Percentiles rank a stretch among this genome's conserved stretches.
Conservation (phyloP, 108 stramenopile species). For the Fistulifera pelliculosa region DNA sequence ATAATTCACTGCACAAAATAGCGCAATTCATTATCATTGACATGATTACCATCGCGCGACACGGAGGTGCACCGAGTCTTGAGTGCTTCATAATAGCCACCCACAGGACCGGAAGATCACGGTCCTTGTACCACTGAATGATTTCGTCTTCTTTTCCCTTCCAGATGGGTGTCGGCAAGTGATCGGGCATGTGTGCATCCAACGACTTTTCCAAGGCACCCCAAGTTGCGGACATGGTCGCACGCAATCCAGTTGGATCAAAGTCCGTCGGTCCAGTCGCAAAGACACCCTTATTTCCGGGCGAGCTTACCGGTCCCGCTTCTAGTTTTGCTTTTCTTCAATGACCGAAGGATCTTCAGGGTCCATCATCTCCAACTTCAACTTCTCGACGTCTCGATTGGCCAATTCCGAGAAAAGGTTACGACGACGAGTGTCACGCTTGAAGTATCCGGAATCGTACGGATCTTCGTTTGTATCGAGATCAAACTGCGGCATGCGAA, state of each 20-base stretch:
- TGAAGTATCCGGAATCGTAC: slow-evolving; percentile 77
- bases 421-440: slow-evolving; percentile 69
- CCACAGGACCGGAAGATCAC: slow-evolving; percentile 73
- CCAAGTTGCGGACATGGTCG: slow-evolving; percentile 72
- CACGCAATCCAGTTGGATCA: slow-evolving; percentile 74
- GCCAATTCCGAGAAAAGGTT: slow-evolving; percentile 41
- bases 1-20: too few relatives aligned
- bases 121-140: slow-evolving; percentile 68
- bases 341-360: slow-evolving; percentile 58
- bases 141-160: slow-evolving; percentile 45
- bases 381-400: slow-evolving; percentile 46
- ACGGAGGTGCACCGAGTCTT: slow-evolving; percentile 40
- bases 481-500: slow-evolving; percentile 42
- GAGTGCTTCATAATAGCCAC: slow-evolving; percentile 42
- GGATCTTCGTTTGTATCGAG: slow-evolving; percentile 52
- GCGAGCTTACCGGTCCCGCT: slow-evolving; percentile 49
- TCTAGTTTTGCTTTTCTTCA: slow-evolving; percentile 56
- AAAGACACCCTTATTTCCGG: slow-evolving; percentile 74
- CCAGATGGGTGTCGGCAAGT: slow-evolving; percentile 70
- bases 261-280: slow-evolving; percentile 74
- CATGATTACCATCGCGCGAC: slow-evolving; percentile 64
- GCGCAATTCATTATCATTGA: too few relatives aligned
- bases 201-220: slow-evolving; percentile 47
- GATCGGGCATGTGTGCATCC: slow-evolving; percentile 79
- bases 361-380: slow-evolving; percentile 57